Base-by-base conservation (phyloP, 306 rosid species). In the Citrullus amarus region DNA sequence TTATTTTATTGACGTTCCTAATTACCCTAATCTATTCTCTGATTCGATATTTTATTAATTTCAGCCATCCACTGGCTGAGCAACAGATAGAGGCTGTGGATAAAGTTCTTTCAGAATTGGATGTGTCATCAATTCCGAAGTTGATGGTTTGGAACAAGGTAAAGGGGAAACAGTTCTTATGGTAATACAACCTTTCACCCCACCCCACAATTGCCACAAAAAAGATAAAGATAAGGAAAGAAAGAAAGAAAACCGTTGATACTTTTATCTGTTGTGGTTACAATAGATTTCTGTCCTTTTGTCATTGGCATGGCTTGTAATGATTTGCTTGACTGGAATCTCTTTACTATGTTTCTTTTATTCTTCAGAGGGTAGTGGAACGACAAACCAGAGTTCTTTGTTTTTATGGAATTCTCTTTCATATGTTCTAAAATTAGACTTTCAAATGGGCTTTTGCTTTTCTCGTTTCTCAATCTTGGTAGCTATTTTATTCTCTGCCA, bases 111-210 rank as follows among this genome's bases (percentile, higher is more conserved):
- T 88, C 91, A 32, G 97, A 95, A 84, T 84, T 92, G 68, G 91
- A 91, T 68, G 98, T 92, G 34, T 86, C 90, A 34, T 88, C 87
- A 44, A 90, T 95, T 71, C 97, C 98, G n/a, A 91, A 79, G 87
- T 85, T 95, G 93, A 89, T 90, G 86, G 91, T 95, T 76, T 95
- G 99, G 99, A 95, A 92, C 87, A 95, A 95, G 96, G 98, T 91
- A 88, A 11, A 39, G 43, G 51, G 48, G 16, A 18, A 54, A 36
- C 6, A 8, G 18, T 30, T 73, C 16, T 30, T 8, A 8, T 9
- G 51, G 73, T 58, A 39, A 66, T 41, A 9, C 3, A 43, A 65
- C 25, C 15, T 43, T 65, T 65, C 48, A 36, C 22, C 4, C 30
- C 67, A 60, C 12, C 69, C 43, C 69, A 0, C 44, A 41, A 62